phyloP scores from a whole-genome alignment of 1,284 basidiomycete genomes.

The Rhizopogon parksii region DNA sequence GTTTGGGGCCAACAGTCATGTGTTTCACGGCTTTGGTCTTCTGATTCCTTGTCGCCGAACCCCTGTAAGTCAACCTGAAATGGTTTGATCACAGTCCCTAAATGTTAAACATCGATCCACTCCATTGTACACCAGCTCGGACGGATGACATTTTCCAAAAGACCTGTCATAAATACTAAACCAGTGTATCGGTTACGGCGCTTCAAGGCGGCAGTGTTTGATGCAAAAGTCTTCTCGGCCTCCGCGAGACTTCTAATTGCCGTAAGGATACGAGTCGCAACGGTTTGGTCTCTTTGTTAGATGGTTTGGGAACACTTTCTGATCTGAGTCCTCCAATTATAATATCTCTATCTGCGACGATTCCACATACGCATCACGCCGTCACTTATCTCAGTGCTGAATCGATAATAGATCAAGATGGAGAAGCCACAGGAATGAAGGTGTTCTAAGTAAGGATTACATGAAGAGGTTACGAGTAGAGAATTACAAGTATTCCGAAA shows the following conservation, averaged over 20 bases:
- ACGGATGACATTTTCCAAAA: too few species aligned
- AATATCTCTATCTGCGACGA: neutral
- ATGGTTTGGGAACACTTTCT: neutral
- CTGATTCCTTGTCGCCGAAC: conserved; percentile 70
- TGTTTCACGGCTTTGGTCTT: conserved; percentile 87
- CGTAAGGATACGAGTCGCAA: conserved; percentile 73
- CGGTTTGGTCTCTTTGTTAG: conserved; percentile 75
- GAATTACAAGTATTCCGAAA: conserved; percentile 20
- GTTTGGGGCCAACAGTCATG: conserved; percentile 67
- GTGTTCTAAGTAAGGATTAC: conserved; percentile 18
- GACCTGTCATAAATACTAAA: too few species aligned
- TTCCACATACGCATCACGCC: neutral
- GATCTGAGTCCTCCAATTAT: too few species aligned
- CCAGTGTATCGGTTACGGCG: conserved; percentile 52
- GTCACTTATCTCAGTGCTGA: neutral
- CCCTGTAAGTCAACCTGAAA: conserved; percentile 36
- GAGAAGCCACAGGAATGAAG: conserved; percentile 3
- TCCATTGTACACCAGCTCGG: too few species aligned
- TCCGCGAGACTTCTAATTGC: conserved; percentile 63
- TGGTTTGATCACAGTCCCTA: neutral
- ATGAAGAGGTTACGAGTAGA: conserved; percentile 24
- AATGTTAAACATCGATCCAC: too few species aligned
- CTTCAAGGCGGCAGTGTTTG: conserved; percentile 68
- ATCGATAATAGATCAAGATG: neutral
- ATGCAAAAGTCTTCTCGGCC: conserved; percentile 45